A percentile compares a stretch with the other conserved stretches of the same genome.
These are phyloP conservation scores for Pugionium dolabratum DNA, from an alignment of 345 rosid species.

Conservation along the genomic window DNA sequence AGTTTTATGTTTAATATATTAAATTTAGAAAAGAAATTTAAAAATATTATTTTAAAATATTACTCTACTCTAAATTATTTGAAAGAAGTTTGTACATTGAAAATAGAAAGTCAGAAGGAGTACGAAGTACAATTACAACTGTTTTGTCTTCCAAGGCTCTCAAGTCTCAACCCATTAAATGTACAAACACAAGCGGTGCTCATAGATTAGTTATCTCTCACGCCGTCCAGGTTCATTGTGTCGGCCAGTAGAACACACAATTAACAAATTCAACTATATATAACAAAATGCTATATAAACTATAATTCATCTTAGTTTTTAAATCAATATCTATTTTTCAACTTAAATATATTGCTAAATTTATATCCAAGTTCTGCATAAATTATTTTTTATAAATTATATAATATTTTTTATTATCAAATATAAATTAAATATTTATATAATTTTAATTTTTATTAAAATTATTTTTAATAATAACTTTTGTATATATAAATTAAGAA, in stretches of 20 bases:
- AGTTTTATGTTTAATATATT: too few relatives aligned
- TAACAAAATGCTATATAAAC: constrained; percentile 1
- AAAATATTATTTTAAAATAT: too few relatives aligned
- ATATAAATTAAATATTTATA: too few relatives aligned
- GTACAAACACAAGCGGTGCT: constrained; percentile 11
- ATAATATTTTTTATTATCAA: too few relatives aligned
- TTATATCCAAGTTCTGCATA: too few relatives aligned
- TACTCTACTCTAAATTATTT: background rate
- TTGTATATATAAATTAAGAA: too few relatives aligned
- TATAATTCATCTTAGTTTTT: background rate
- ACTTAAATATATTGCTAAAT: background rate
- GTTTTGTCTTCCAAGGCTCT: constrained; percentile 19
- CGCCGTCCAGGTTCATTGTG: constrained; percentile 33
- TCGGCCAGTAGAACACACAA: background rate
- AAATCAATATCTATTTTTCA: background rate
- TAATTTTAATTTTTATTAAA: too few relatives aligned
- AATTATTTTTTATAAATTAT: too few relatives aligned
- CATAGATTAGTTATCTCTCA: constrained; percentile 10
- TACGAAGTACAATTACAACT: constrained; percentile 17
- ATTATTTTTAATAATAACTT: too few relatives aligned
- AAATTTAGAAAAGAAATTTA: too few relatives aligned
- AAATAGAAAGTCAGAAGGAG: constrained; percentile 20
- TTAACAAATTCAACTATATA: background rate
- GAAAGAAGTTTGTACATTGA: constrained; percentile 2
- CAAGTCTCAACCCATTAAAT: constrained; percentile 16